These are phyloP conservation scores for Raphanus sativus DNA, from an alignment of 345 rosid species.

Conservation along the genomic window DNA sequence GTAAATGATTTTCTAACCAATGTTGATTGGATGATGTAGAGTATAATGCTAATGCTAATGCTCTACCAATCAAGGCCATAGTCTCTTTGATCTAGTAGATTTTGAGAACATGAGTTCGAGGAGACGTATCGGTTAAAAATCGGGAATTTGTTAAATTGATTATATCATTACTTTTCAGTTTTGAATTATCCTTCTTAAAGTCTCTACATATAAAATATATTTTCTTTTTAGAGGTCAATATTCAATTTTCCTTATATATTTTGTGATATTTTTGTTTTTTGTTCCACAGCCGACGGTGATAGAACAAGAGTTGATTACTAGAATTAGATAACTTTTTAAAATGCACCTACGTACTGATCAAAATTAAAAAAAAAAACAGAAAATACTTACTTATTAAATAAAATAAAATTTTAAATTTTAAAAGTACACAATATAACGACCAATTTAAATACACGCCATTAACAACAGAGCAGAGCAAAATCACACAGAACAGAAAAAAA, in stretches of 20 bases:
- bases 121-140: no score
- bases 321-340: neutral
- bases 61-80: no score
- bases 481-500: neutral
- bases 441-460: slow-evolving; percentile 37
- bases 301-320: slow-evolving; percentile 1
- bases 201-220: no score
- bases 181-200: no score
- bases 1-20: no score
- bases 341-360: neutral
- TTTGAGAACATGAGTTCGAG: no score
- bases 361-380: neutral
- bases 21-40: no score
- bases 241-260: neutral
- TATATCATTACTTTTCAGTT: no score
- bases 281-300: slow-evolving; percentile 37
- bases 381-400: neutral
- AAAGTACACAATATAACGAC: slow-evolving; percentile 42
- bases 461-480: slow-evolving; percentile 23
- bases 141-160: no score
- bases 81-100: no score
- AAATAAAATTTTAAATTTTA: neutral
- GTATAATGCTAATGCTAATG: no score
- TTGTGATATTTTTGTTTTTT: neutral
- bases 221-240: neutral